These are phyloP conservation scores for Hypholoma sublateritium DNA, from an alignment of 768 basidiomycete genomes.

Conservation along the genomic window DNA sequence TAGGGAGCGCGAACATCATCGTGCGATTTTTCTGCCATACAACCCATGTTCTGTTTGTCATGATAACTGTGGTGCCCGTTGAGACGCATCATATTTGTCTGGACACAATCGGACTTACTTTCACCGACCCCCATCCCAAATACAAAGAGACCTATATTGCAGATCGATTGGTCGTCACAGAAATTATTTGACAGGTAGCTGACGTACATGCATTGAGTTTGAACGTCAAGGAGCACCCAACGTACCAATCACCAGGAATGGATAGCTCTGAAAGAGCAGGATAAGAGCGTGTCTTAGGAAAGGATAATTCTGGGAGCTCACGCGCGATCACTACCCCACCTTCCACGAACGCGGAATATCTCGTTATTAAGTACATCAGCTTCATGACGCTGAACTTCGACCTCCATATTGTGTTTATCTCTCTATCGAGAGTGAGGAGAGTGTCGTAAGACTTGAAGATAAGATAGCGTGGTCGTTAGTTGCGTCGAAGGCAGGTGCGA, in stretches of 20 bases:
- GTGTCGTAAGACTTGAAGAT: conserved; percentile 16
- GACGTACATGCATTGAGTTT: conserved; percentile 11
- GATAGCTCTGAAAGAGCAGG: conserved; percentile 1
- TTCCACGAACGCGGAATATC: conserved; percentile 20
- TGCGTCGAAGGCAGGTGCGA: neutral
- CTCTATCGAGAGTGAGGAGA: conserved; percentile 18
- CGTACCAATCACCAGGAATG: conserved; percentile 8
- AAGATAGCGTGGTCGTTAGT: neutral
- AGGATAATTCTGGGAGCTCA: conserved; percentile 2
- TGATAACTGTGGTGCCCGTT: conserved; percentile 6
- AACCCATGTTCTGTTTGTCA: conserved; percentile 20
- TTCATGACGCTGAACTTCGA: conserved; percentile 15
- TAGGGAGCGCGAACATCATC: conserved; percentile 8
- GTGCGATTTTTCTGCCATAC: conserved; percentile 16
- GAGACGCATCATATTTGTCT: neutral
- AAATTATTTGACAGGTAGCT: too few species aligned
- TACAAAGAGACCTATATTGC: conserved; percentile 6
- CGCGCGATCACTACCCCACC: conserved; percentile 20
- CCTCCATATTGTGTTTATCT: conserved; percentile 17
- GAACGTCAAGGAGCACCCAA: conserved; percentile 7
- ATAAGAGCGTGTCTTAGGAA: neutral
- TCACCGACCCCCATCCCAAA: conserved; percentile 14
- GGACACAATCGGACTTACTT: conserved; percentile 7
- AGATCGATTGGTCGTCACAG: neutral
- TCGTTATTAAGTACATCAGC: conserved; percentile 19